Evolutionary conservation across 129 eudicot genomes (phyloP).

Genomic region (Deinandra increscens): DNA sequence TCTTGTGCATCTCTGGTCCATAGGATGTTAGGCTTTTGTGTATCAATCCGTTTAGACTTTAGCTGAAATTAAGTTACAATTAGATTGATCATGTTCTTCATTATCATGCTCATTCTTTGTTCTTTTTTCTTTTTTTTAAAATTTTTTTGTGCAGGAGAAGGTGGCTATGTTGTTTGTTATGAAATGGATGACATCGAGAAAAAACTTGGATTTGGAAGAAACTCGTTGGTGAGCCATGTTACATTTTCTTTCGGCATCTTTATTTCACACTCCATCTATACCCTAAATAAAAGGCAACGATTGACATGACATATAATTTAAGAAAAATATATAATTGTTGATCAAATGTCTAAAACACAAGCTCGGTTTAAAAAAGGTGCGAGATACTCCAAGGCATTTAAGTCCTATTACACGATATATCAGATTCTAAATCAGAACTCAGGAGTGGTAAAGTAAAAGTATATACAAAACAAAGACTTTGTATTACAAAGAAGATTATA

Average conservation of each 20-base stretch:
- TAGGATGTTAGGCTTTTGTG: not conserved
- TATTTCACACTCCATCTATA: not conserved
- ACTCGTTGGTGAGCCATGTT: constrained; percentile 70
- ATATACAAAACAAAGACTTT: too few relatives aligned
- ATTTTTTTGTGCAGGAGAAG: constrained; percentile 62
- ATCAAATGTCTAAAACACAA: too few relatives aligned
- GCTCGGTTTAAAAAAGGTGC: too few relatives aligned
- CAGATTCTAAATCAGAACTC: too few relatives aligned
- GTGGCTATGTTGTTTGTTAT: constrained; percentile 94
- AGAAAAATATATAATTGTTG: too few relatives aligned
- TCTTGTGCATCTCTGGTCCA: not conserved
- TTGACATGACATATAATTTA: not conserved
- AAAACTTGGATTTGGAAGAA: constrained; percentile 91
- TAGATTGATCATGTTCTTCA: constrained; percentile 5
- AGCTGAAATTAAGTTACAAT: not conserved
- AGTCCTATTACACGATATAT: too few relatives aligned
- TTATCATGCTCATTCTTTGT: not conserved
- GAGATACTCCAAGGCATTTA: too few relatives aligned
- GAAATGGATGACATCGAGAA: constrained; percentile 94
- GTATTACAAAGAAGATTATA: too few relatives aligned
- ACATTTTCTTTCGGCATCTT: not conserved
- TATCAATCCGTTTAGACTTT: not conserved
- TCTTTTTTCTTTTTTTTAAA: not conserved
- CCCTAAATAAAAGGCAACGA: too few relatives aligned
- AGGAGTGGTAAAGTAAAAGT: too few relatives aligned